Conservation (phyloP, 257 asterid species). For the Nicotiana sylvestris region DNA sequence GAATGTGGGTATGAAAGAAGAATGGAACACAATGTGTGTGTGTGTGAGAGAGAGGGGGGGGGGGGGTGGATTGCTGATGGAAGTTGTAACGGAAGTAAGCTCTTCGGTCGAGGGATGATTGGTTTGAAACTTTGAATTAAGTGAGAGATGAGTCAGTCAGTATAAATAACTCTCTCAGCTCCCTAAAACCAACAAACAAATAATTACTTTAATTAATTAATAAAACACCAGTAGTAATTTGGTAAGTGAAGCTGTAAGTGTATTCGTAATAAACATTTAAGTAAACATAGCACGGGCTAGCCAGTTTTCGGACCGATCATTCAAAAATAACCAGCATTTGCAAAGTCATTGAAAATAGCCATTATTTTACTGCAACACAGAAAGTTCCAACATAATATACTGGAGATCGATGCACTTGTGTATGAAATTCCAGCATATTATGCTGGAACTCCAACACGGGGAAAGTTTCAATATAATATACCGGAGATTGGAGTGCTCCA, state of each 20-base stretch:
- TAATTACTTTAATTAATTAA: neutral
- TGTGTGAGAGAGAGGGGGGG: neutral
- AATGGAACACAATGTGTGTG: neutral
- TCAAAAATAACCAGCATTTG: no score
- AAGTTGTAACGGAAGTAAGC: neutral
- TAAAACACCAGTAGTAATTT: neutral
- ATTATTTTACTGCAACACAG: no score
- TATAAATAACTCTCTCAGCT: neutral
- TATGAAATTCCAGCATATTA: no score
- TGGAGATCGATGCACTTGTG: no score
- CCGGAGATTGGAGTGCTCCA: no score
- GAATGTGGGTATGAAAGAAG: neutral
- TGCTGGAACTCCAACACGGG: no score
- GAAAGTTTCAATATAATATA: no score
- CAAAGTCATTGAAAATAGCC: no score
- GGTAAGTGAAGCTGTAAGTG: neutral
- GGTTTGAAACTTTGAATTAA: neutral
- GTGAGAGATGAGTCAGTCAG: constrained; percentile 1
- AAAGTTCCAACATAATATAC: no score
- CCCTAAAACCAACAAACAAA: neutral
- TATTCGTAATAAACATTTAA: no score
- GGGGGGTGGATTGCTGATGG: neutral
- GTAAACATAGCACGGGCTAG: no score
- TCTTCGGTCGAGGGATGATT: constrained; percentile 6
- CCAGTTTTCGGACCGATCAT: no score